Evolutionary conservation across 2,329 filamentous ascomycete genomes (phyloP), one percentile per base, ranked within the genome.

Genomic region (Helotiales sp.): DNA sequence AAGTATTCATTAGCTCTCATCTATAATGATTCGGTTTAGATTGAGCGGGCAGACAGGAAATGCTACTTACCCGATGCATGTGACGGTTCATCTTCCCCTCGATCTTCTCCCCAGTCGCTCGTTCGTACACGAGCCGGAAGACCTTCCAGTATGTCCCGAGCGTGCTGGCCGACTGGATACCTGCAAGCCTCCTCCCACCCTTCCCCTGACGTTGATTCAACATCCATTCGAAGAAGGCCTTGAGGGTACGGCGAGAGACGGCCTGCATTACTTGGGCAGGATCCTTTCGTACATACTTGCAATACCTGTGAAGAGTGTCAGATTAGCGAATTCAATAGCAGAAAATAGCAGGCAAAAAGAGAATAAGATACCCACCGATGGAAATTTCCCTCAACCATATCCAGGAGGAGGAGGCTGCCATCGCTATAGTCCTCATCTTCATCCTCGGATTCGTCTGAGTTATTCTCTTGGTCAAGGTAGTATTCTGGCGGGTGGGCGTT

Each of bases 121-220:
- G 59, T 62, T 70, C 48, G 38, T 64, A 67, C 19, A 69, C 60
- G 10, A 70, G 63, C 44, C 63, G 57, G 50, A 69, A 70, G 30
- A 65, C 57, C 51, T 72, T 71, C 64, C 54, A 71, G 42, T 65
- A 65, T 62, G 57, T 70, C 40, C 59, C 58, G 7, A 72, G 60
- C 2, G 63, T 67, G 54, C 60, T 67, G 15, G 30, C 46, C 36
- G 33, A 34, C 52, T 57, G 22, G 33, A 60, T 60, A 22, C 59
- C 29, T 27, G 24, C 24, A 51, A 51, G 56, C 46, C 49, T 59
- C 42, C 53, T 51, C 30, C 49, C 30, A 38, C 49, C 49, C 46
- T 62, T 62, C 52, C 53, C 50, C 51, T 52, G 13, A 54, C 59
- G 57, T 55, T 62, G 30, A 51, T 61, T 49, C 17, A 48, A 59